Base-by-base conservation (phyloP, 805 yeast genomes). In the Osmozyma mogii region DNA sequence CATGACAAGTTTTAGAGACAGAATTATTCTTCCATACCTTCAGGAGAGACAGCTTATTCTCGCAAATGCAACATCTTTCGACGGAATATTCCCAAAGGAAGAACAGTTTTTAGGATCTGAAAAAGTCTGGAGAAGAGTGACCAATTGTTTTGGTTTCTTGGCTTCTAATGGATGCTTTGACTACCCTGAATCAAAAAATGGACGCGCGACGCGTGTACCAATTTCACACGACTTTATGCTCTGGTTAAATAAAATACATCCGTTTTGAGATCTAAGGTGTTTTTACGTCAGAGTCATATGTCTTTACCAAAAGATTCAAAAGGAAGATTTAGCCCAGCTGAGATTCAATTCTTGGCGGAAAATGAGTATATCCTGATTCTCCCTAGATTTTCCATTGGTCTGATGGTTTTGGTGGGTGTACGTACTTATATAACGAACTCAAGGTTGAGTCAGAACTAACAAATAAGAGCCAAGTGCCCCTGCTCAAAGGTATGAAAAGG, bases 291-390 rank as follows among this genome's bases (percentile, higher is more conserved):
- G n/a, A n/a, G n/a, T n/a, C n/a, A n/a, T n/a, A n/a, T n/a, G n/a
- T n/a, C n/a, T n/a, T n/a, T n/a, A n/a, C 87, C 89, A 3, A 48
- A 52, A 4, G 55, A 63, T 20, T 58, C 72, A 16, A 71, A 68
- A 36, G 58, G 62, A 35, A 72, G 77, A 10, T 72, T 87, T 30
- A 60, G 78, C 21, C 87, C 95, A 0, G 65, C 77, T 11, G 97
- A 89, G 50, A 64, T 88, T 24, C 82, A 76, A 41, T 92, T 84
- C 45, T 60, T 85, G 16, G 92, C 94, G 2, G 96, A 92, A 48
- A 84, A 82, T 50, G 85, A 80, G 34, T 55, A 52, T 3, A 68
- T 87, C 6, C 69, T 75, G 15, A 78, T 88, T 8, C 65, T 87
- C n/a, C 95, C 96, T 4, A 65, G 92, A 35, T 82, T 78, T 47